These are phyloP conservation scores for Suillus lakei DNA, from an alignment of 768 basidiomycete species.

Conservation along the genomic window DNA sequence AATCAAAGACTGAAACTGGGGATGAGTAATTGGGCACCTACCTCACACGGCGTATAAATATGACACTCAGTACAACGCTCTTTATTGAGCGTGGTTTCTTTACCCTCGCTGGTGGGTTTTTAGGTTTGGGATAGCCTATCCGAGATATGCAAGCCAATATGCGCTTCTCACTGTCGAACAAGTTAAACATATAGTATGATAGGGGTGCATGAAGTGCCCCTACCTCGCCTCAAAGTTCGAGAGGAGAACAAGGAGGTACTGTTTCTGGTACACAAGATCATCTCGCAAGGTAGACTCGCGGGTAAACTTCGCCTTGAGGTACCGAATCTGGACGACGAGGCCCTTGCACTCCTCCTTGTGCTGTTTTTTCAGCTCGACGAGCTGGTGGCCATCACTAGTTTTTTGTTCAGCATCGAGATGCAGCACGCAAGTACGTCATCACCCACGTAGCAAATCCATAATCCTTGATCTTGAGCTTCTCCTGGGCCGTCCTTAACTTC, in stretches of 20 bases:
- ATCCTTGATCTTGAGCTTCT: conserved; percentile 52
- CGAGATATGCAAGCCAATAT: conserved; percentile 77
- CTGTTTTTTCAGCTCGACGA: conserved; percentile 59
- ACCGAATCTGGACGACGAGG: conserved; percentile 86
- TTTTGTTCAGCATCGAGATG: conserved; percentile 5
- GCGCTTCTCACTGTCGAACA: conserved; percentile 58
- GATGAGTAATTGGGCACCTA: conserved; percentile 38
- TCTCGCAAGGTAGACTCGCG: conserved; percentile 82
- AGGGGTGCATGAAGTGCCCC: conserved; percentile 11
- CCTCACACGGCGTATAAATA: conserved; percentile 72
- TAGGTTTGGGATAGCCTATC: conserved; percentile 66
- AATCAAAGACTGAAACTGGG: background rate
- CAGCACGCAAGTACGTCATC: background rate
- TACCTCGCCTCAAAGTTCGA: conserved; percentile 73
- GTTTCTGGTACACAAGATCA: conserved; percentile 85
- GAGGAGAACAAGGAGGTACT: conserved; percentile 80
- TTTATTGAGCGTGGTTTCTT: conserved; percentile 58
- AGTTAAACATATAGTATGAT: background rate
- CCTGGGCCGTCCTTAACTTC: conserved; percentile 42
- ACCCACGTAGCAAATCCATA: conserved; percentile 69
- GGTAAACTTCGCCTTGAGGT: conserved; percentile 90
- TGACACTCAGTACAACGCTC: conserved; percentile 55
- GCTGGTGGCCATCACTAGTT: conserved; percentile 55
- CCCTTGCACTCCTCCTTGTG: conserved; percentile 92
- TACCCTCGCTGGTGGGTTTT: conserved; percentile 39